Percentiles rank a stretch among this genome's conserved stretches.
Evolutionary conservation across 2,329 filamentous ascomycete species (phyloP).

Genomic region (Clarireedia sp.): DNA sequence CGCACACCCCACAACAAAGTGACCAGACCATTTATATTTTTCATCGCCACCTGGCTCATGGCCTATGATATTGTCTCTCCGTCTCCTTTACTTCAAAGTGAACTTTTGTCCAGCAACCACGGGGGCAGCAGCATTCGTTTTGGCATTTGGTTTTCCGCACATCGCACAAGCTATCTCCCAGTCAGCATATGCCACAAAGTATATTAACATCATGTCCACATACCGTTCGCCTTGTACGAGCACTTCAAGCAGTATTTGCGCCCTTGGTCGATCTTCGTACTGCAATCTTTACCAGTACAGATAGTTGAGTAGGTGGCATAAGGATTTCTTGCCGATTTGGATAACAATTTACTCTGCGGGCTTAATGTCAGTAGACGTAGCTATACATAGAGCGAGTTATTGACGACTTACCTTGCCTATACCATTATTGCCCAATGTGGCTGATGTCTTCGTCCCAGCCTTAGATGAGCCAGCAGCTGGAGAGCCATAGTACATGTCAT

Average conservation of each 20-base stretch:
- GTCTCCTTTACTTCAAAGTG: slow-evolving; percentile 43
- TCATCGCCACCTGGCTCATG: background rate
- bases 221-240: slow-evolving; percentile 54
- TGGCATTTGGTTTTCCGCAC: slow-evolving; percentile 53
- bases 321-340: slow-evolving; percentile 57
- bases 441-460: slow-evolving; percentile 38
- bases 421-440: slow-evolving; percentile 50
- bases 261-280: slow-evolving; percentile 55
- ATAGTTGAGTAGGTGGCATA: slow-evolving; percentile 52
- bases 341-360: slow-evolving; percentile 54
- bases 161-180: slow-evolving; percentile 47
- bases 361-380: background rate
- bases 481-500: slow-evolving; percentile 58
- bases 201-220: slow-evolving; percentile 18
- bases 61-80: background rate
- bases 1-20: background rate
- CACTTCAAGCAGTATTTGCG: slow-evolving; percentile 54
- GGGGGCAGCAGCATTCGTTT: slow-evolving; percentile 42
- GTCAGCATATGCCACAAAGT: background rate
- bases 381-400: background rate
- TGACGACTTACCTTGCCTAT: slow-evolving; percentile 45
- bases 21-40: background rate
- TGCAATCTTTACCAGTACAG: slow-evolving; percentile 51
- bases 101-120: slow-evolving; percentile 54
- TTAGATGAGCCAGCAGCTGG: slow-evolving; percentile 38